Conservation (phyloP, 2,329 filamentous ascomycete genomes). For the Botrytis pseudocinerea region DNA sequence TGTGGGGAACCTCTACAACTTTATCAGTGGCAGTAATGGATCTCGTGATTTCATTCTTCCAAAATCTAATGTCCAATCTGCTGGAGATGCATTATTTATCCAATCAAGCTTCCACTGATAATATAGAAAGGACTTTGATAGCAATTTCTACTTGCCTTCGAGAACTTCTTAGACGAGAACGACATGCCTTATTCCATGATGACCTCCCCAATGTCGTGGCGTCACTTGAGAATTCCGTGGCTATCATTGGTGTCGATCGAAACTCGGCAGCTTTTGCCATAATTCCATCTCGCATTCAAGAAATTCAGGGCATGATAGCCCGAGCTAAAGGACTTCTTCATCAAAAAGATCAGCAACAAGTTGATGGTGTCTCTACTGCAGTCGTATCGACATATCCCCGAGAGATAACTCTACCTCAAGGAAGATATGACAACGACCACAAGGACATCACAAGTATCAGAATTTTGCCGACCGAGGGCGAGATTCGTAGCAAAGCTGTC, state of each 20-base stretch:
- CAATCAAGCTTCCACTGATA: background rate
- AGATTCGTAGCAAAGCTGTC: constrained; percentile 34
- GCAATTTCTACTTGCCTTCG: constrained; percentile 9
- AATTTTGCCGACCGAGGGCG: constrained; percentile 40
- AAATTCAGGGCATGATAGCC: constrained; percentile 12
- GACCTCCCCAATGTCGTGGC: background rate
- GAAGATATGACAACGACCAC: constrained; percentile 27
- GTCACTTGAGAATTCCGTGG: background rate
- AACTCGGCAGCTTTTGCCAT: background rate
- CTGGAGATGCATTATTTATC: background rate
- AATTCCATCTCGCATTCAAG: background rate
- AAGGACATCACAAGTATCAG: constrained; percentile 40
- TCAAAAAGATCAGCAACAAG: background rate
- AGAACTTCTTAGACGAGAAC: constrained; percentile 18
- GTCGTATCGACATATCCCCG: constrained; percentile 16
- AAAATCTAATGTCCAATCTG: background rate
- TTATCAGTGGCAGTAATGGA: constrained; percentile 22
- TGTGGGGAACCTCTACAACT: constrained; percentile 16
- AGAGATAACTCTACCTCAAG: constrained; percentile 1
- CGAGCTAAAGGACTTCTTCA: background rate
- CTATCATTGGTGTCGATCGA: background rate
- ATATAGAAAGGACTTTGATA: background rate
- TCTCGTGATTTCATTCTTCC: constrained; percentile 16
- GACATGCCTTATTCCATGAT: constrained; percentile 12
- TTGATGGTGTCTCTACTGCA: constrained; percentile 2